A percentile compares a stretch with the other conserved stretches of the same genome.
Conservation (phyloP, 163 green algal species). For the Trebouxia gelatinosa region DNA sequence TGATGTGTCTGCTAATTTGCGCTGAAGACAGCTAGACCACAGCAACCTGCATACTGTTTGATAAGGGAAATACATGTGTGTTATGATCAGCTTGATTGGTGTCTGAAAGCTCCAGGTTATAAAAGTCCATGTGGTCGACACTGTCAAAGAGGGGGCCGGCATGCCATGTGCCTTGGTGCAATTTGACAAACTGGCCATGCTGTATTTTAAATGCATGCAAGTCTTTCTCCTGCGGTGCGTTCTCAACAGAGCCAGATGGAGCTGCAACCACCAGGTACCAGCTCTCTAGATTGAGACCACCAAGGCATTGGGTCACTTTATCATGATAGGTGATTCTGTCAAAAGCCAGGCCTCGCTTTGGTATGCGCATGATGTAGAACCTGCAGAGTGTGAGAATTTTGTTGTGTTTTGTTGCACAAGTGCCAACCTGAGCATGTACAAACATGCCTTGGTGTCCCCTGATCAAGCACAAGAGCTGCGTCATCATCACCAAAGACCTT, state of each 20-base stretch:
- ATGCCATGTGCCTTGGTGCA: constrained; percentile 85
- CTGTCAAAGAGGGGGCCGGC: constrained; percentile 75
- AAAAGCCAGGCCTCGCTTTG: constrained; percentile 68
- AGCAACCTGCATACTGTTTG: too few species aligned
- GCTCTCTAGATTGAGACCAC: constrained; percentile 47
- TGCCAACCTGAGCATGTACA: neutral
- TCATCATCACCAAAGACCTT: constrained; percentile 75
- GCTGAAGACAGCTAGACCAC: too few species aligned
- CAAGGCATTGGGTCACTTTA: constrained; percentile 90
- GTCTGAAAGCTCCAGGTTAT: constrained; percentile 90
- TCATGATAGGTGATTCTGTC: constrained; percentile 91
- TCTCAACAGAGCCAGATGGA: constrained; percentile 53
- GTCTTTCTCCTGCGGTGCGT: constrained; percentile 59
- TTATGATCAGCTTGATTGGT: constrained; percentile 95
- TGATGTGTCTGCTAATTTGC: too few species aligned
- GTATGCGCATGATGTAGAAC: constrained; percentile 96
- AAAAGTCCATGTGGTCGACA: constrained; percentile 80
- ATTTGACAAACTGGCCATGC: constrained; percentile 81
- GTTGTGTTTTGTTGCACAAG: neutral
- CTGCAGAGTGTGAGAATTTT: constrained; percentile 44
- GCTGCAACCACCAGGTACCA: constrained; percentile 83
- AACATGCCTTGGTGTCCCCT: constrained; percentile 63
- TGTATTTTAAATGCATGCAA: constrained; percentile 82
- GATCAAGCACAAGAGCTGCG: constrained; percentile 74
- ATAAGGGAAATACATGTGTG: constrained; percentile 88